phyloP scores from a whole-genome alignment of 2,329 filamentous ascomycete species.

The Xylariales sp. region DNA sequence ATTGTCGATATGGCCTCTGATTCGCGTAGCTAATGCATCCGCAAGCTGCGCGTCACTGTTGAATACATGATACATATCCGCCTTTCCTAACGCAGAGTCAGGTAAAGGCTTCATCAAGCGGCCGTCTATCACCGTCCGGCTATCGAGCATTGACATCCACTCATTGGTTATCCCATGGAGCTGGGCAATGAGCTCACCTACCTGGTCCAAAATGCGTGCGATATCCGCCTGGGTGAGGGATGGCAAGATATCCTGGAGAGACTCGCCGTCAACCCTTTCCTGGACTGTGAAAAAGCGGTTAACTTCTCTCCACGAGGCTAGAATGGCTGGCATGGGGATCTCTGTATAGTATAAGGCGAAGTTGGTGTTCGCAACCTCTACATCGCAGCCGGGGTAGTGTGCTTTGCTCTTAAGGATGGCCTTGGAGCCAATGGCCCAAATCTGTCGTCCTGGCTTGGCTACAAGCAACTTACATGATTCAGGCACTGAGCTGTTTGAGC shows the following conservation, averaged over 20 bases:
- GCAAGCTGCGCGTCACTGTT: background rate
- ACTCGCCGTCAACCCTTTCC: conserved; percentile 9
- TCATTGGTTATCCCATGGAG: conserved; percentile 1
- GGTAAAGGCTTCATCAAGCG: conserved; percentile 10
- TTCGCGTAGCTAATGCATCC: background rate
- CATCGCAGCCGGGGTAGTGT: conserved; percentile 5
- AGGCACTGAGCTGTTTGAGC: background rate
- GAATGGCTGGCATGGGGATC: background rate
- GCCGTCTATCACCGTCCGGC: conserved; percentile 8
- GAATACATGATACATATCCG: background rate
- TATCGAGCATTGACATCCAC: conserved; percentile 10
- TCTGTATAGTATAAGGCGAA: background rate
- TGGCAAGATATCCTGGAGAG: conserved; percentile 6
- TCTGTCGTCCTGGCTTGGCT: conserved; percentile 2
- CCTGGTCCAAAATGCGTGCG: background rate
- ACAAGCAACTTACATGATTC: conserved; percentile 5
- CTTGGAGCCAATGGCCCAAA: conserved; percentile 9
- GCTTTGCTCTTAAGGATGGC: conserved; percentile 8
- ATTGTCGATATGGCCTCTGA: background rate
- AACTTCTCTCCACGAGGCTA: conserved; percentile 8
- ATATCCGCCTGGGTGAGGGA: conserved; percentile 5
- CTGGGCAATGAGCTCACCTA: conserved; percentile 4
- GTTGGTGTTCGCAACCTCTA: conserved; percentile 9
- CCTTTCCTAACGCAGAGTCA: background rate
- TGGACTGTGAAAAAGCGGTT: conserved; percentile 9